Percentiles rank a stretch among this genome's conserved stretches.
These are phyloP conservation scores for Trichoderma aggressivum DNA, from an alignment of 2,329 filamentous ascomycete genomes.

Conservation along the genomic window DNA sequence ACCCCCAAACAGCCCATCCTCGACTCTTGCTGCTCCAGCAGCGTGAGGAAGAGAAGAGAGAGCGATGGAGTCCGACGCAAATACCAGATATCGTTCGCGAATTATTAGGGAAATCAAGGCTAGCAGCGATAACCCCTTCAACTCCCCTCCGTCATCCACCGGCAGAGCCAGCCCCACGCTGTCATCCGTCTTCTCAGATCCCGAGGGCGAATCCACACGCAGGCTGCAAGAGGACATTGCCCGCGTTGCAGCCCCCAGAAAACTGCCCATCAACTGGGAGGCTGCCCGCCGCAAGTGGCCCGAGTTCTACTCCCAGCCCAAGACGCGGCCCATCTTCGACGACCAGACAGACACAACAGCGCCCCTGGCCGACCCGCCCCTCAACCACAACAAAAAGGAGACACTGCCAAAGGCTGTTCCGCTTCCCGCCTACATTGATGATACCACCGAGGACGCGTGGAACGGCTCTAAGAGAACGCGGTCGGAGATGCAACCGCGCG, in stretches of 20 bases:
- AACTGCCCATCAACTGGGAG: slow-evolving; percentile 43
- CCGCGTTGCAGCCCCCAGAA: slow-evolving; percentile 39
- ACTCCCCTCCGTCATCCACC: slow-evolving; percentile 56
- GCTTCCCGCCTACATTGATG: slow-evolving; percentile 33
- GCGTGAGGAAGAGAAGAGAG: slow-evolving; percentile 22
- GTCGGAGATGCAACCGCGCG: slow-evolving; percentile 52
- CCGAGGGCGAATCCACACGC: slow-evolving; percentile 53
- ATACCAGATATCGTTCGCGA: slow-evolving; percentile 44
- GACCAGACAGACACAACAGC: slow-evolving; percentile 34
- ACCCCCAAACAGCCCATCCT: slow-evolving; percentile 17
- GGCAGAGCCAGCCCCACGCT: slow-evolving; percentile 54
- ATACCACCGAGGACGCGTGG: slow-evolving; percentile 43
- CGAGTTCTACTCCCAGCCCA: slow-evolving; percentile 45
- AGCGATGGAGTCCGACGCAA: slow-evolving; percentile 43
- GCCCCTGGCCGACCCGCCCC: slow-evolving; percentile 40
- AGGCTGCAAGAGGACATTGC: slow-evolving; percentile 49
- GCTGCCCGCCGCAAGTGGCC: slow-evolving; percentile 51
- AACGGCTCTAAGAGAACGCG: slow-evolving; percentile 40
- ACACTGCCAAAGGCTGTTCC: background rate
- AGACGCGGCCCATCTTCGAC: slow-evolving; percentile 29
- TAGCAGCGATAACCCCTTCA: slow-evolving; percentile 54
- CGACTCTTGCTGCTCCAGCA: slow-evolving; percentile 23
- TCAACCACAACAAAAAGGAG: slow-evolving; percentile 46
- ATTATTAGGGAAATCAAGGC: slow-evolving; percentile 51
- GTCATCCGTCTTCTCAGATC: slow-evolving; percentile 51